Base-by-base conservation (phyloP, 2,329 filamentous ascomycete species). In the Microthyrium microscopicum region DNA sequence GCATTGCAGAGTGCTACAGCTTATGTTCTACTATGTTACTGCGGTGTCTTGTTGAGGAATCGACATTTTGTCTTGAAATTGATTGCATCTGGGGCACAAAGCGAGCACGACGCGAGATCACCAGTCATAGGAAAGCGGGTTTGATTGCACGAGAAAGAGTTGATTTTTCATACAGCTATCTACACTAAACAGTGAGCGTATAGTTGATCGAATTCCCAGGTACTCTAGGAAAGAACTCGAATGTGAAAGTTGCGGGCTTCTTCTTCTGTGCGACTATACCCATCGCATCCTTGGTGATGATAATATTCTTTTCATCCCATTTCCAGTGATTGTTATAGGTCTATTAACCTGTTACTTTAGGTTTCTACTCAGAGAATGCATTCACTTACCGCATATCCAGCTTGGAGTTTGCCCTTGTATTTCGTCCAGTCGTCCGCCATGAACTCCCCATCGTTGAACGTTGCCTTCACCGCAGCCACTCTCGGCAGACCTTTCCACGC, bases 391-490 rank as follows among this genome's bases (percentile, higher is more conserved):
- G 49, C 47, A 6, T 52, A 35, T 0, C 42, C 53, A 40, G 67
- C 56, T 43, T 72, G 66, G 17, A 73, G 45, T 3, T 61, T 54
- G 0, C 63, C 62, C 2, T 72, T 48, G 20, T 57, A 68, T 42
- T 57, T 47, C 0, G 69, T 73, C 64, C 64, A 74, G 31, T 64
- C 58, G 40, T 74, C 69, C 4, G 66, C 56, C 5, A 73, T 44
- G 33, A 58, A 66, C 5, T 48, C 54, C 1, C 65, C 66, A 38
- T 68, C 62, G 2, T 43, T 47, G 15, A 57, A 58, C 4, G 62
- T 29, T 7, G 66, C 65, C 41, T 64, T 64, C 3, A 71, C 57
- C 0, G 68, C 55, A 0, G 68, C 68, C 0, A 63, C 50, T 5
- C 56, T 53, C n/a, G 54, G 50, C 6, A 69, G 40, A 0, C 68